These are phyloP conservation scores for Beauveria caledonica DNA, from an alignment of 2,329 filamentous ascomycete genomes.

Conservation along the genomic window DNA sequence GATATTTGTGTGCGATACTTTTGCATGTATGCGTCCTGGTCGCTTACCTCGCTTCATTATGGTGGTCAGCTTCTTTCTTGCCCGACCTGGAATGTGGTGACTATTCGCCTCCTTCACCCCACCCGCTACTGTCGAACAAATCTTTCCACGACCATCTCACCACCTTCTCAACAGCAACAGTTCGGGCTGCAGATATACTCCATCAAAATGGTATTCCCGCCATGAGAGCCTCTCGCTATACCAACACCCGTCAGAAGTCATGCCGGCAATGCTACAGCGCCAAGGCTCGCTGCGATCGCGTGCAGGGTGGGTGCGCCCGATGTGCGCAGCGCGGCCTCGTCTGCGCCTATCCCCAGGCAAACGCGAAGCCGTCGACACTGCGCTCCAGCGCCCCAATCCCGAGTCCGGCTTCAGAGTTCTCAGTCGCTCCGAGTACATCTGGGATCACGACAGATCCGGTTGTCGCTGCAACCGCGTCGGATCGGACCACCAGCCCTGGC, in stretches of 20 bases:
- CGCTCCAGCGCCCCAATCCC: background rate
- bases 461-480: background rate
- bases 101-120: no score
- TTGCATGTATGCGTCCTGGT: no score
- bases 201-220: background rate
- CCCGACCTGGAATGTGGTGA: no score
- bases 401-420: background rate
- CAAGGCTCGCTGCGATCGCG: constrained; percentile 5
- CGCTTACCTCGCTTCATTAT: no score
- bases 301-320: background rate
- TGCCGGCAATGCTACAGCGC: constrained; percentile 1
- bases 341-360: background rate
- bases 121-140: no score
- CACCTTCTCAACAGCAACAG: background rate
- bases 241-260: constrained; percentile 3
- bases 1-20: no score
- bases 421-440: background rate
- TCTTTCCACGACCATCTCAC: background rate
- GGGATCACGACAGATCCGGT: background rate
- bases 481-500: background rate
- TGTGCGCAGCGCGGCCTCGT: background rate
- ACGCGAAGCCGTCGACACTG: background rate
- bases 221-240: constrained; percentile 3
- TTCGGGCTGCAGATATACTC: no score
- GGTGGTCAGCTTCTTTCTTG: no score